Evolutionary conservation across 208 protist genomes (phyloP).

Genomic region (Herpetomonas samuelpessoai): DNA sequence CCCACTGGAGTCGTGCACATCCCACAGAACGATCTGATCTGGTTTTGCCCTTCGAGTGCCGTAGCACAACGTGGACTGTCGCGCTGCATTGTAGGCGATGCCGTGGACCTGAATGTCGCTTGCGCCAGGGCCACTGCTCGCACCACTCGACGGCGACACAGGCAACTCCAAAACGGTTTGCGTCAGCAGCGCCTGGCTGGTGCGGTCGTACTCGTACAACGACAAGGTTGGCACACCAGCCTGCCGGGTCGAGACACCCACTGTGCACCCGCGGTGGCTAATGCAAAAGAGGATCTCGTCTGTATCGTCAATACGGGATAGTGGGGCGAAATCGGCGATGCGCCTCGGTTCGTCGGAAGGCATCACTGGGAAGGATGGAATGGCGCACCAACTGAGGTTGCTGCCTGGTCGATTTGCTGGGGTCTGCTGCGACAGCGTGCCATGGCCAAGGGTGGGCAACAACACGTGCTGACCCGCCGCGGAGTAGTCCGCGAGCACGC

Average conservation of each 20-base stretch:
- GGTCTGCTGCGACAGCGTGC: neutral
- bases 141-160: slow-evolving; percentile 74
- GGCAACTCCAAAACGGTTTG: slow-evolving; percentile 27
- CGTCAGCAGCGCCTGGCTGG: slow-evolving; percentile 16
- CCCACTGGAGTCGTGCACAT: slow-evolving; percentile 46
- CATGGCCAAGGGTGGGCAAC: slow-evolving; percentile 14
- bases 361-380: slow-evolving; percentile 46
- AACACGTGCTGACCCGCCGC: slow-evolving; percentile 50
- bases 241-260: slow-evolving; percentile 14
- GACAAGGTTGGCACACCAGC: neutral
- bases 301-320: slow-evolving; percentile 48
- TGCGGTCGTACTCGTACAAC: slow-evolving; percentile 11
- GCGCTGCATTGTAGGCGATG: slow-evolving; percentile 41
- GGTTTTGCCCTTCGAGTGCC: slow-evolving; percentile 28
- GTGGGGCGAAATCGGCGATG: slow-evolving; percentile 71
- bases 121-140: slow-evolving; percentile 22
- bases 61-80: slow-evolving; percentile 52
- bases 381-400: slow-evolving; percentile 45
- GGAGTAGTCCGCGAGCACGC: slow-evolving; percentile 76
- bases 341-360: slow-evolving; percentile 17
- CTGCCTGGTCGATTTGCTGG: too few relatives aligned
- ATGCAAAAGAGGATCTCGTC: slow-evolving; percentile 60
- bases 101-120: slow-evolving; percentile 43
- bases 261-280: slow-evolving; percentile 40
- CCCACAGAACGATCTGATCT: slow-evolving; percentile 60